phyloP scores from a whole-genome alignment of 495 filamentous ascomycete species.

The Neurospora sp. region DNA sequence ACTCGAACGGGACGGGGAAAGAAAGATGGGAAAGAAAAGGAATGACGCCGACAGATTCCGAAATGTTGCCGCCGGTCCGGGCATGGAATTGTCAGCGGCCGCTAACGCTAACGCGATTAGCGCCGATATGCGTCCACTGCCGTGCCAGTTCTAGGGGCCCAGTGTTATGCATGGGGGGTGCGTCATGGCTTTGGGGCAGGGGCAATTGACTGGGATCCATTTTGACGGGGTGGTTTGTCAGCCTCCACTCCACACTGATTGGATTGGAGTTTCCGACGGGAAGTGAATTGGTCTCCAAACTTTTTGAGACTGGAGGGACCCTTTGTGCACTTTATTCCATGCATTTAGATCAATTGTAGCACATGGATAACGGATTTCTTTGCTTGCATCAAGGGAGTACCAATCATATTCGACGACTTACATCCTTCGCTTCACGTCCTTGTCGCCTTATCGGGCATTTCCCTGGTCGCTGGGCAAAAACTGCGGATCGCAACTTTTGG shows the following conservation, averaged over 20 bases:
- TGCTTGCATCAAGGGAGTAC: neutral
- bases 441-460: neutral
- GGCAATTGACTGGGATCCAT: neutral
- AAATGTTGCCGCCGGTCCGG: neutral
- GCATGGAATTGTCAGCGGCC: neutral
- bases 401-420: neutral
- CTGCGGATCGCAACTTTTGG: neutral
- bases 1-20: neutral
- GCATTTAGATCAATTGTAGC: neutral
- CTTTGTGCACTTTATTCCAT: neutral
- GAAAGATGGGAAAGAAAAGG: neutral
- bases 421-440: neutral
- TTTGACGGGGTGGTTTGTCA: neutral
- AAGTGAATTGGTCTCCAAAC: neutral
- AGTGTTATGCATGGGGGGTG: constrained; percentile 8
- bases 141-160: neutral
- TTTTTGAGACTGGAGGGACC: neutral
- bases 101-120: neutral
- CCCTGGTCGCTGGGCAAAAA: neutral
- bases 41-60: neutral
- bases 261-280: neutral
- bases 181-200: constrained; percentile 15
- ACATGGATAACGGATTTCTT: neutral
- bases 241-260: neutral
- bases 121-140: neutral